phyloP scores from a whole-genome alignment of 1,284 basidiomycete genomes.

The Rhodotorula sp. region DNA sequence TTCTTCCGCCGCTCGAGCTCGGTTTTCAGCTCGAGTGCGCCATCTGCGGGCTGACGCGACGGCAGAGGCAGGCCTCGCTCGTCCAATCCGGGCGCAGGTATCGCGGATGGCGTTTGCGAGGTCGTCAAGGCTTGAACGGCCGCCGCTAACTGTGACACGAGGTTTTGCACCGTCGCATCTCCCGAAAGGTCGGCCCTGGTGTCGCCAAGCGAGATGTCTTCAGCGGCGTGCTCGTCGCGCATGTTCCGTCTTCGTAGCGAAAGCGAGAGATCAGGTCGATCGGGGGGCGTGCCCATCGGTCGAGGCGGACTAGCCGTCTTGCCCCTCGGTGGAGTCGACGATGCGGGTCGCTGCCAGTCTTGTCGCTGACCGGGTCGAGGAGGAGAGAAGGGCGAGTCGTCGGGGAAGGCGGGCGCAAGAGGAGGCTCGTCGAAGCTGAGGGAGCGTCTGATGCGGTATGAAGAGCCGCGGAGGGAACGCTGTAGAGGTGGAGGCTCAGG shows the following conservation, averaged over 20 bases:
- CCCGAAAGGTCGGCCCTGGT: neutral
- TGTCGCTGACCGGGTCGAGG: too few species aligned
- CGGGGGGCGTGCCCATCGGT: neutral
- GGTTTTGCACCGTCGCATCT: constrained; percentile 6
- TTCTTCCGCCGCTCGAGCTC: constrained; percentile 6
- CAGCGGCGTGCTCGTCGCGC: neutral
- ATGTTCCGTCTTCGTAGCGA: too few species aligned
- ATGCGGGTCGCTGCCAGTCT: too few species aligned
- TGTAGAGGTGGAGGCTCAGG: constrained; percentile 6
- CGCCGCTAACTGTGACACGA: constrained; percentile 23
- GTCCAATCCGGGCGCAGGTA: neutral
- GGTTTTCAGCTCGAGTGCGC: neutral
- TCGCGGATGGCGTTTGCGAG: neutral
- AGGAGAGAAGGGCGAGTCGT: too few species aligned
- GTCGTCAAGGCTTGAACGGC: constrained; percentile 22
- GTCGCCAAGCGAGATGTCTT: neutral
- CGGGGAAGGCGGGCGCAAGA: too few species aligned
- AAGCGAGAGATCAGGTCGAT: neutral
- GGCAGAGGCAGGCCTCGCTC: neutral
- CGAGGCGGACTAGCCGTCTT: neutral
- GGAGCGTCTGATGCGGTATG: neutral
- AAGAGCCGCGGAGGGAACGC: neutral
- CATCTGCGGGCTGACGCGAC: neutral
- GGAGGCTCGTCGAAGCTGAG: neutral
- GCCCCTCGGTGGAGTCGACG: neutral